phyloP scores from a whole-genome alignment of 2,329 filamentous ascomycete genomes.

The Rhexocercosporidium sp. region DNA sequence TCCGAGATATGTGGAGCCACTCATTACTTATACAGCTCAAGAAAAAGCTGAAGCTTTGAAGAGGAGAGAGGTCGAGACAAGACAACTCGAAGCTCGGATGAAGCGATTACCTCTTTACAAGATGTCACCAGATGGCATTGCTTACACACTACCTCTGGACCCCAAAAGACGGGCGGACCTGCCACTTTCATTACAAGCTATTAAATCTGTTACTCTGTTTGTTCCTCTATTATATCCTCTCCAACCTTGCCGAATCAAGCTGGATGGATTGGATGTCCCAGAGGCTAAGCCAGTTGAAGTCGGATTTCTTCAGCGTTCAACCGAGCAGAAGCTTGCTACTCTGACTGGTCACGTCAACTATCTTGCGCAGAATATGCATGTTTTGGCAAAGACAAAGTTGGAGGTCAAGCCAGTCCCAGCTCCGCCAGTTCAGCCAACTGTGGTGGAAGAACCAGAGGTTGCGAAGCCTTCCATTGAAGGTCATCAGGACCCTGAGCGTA shows the following conservation, averaged over 20 bases:
- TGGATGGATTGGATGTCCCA: slow-evolving; percentile 65
- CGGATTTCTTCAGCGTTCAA: slow-evolving; percentile 65
- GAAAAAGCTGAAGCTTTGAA: slow-evolving; percentile 67
- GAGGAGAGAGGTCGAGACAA: slow-evolving; percentile 67
- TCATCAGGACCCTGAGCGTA: slow-evolving; percentile 51
- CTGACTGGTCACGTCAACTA: slow-evolving; percentile 79
- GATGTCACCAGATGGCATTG: slow-evolving; percentile 71
- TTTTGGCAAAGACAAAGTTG: slow-evolving; percentile 62
- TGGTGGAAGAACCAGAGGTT: slow-evolving; percentile 13
- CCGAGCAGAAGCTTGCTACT: slow-evolving; percentile 61
- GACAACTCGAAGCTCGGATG: slow-evolving; percentile 78
- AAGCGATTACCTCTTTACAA: slow-evolving; percentile 69
- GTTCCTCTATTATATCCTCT: slow-evolving; percentile 76
- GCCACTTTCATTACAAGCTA: slow-evolving; percentile 61
- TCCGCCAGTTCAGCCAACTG: not conserved
- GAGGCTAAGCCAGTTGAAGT: slow-evolving; percentile 69
- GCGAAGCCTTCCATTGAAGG: slow-evolving; percentile 32
- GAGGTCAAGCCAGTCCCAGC: slow-evolving; percentile 26
- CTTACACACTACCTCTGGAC: slow-evolving; percentile 73
- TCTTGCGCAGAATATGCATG: slow-evolving; percentile 72
- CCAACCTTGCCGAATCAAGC: slow-evolving; percentile 66
- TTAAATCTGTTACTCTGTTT: slow-evolving; percentile 70
- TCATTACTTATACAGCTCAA: slow-evolving; percentile 55
- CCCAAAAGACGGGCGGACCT: slow-evolving; percentile 65
- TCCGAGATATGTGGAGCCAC: slow-evolving; percentile 23